Percentiles rank a stretch among this genome's conserved stretches.
phyloP scores from a whole-genome alignment of 768 basidiomycete species.

The Panellus pusillus region DNA sequence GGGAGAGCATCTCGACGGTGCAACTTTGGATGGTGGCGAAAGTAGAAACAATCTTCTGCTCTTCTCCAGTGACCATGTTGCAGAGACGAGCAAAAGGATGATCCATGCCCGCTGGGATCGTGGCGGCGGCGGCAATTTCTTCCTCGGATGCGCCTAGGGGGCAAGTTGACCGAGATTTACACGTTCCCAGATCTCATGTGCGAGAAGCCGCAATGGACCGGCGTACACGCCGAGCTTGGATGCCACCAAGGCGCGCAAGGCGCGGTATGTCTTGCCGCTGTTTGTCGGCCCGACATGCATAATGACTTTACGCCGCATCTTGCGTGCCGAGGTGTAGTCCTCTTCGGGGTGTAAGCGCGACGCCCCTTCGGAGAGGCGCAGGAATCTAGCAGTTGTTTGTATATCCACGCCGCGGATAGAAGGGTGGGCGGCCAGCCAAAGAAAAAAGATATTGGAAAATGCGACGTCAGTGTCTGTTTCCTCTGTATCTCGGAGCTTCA shows the following conservation, averaged over 20 bases:
- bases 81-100: constrained; percentile 59
- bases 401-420: constrained; percentile 1
- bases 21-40: constrained; percentile 66
- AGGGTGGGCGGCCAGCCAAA: neutral
- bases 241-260: constrained; percentile 82
- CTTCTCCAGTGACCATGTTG: constrained; percentile 92
- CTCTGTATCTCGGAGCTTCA: neutral
- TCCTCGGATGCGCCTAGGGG: constrained; percentile 61
- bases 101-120: constrained; percentile 32
- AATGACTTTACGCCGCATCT: constrained; percentile 71
- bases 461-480: constrained; percentile 10
- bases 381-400: constrained; percentile 20
- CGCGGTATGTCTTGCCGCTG: constrained; percentile 95
- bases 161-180: constrained; percentile 89
- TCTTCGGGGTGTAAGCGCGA: constrained; percentile 51
- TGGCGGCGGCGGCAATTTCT: constrained; percentile 32
- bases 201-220: constrained; percentile 88
- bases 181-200: constrained; percentile 92
- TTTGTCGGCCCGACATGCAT: constrained; percentile 99
- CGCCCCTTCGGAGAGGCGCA: constrained; percentile 32
- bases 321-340: constrained; percentile 51
- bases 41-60: constrained; percentile 66
- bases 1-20: constrained; percentile 89
- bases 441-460: constrained; percentile 16
- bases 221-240: constrained; percentile 79